Base-by-base conservation (phyloP, 2,329 filamentous ascomycete genomes). In the Coniochaeta hoffmannii region DNA sequence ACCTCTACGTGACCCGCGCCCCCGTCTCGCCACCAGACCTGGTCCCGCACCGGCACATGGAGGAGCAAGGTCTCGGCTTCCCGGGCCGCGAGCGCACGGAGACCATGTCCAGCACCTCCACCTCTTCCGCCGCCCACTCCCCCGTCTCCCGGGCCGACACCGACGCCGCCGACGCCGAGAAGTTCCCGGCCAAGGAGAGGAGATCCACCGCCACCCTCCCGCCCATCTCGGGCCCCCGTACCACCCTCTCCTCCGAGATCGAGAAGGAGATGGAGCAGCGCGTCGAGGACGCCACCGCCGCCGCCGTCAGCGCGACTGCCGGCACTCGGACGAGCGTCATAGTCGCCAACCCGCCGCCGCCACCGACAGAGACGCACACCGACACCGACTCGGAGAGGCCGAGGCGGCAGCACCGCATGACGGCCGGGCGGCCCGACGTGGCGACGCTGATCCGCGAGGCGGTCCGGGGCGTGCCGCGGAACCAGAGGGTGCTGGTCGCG, bases 401-500 rank as follows among this genome's bases (percentile, higher is more conserved):
- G n/a, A 12, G 49, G 6, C 49, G 28, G 19, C 44, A 59, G 9
- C 60, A 73, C 30, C 60, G 66, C 4, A 59, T 74, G 56, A 65
- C 64, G 34, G 58, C 64, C 5, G 75, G 76, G 2, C 65, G 76
- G 15, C 76, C 76, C 2, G 71, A 77, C 59, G 63, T 73, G 15
- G 67, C 65, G 11, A 61, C 63, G 0, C 64, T 74, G 9, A 73
- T 79, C 51, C 66, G 64, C 6, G 62, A 66, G 19, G 70, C 72
- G 1, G 69, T 78, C 19, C 58, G 56, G 1, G 67, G 66, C 7
- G 65, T 68, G 2, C 61, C 61, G 0, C 57, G 62, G 14, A 63
- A 69, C 38, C 68, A 75, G 58, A 69, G 73, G 26, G 68, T 77
- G 22, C 67, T 74, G 9, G 69, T 81, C 38, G 76, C 73, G 2